phyloP scores from a whole-genome alignment of 2,329 filamentous ascomycete genomes.

The Septoria petroselini region DNA sequence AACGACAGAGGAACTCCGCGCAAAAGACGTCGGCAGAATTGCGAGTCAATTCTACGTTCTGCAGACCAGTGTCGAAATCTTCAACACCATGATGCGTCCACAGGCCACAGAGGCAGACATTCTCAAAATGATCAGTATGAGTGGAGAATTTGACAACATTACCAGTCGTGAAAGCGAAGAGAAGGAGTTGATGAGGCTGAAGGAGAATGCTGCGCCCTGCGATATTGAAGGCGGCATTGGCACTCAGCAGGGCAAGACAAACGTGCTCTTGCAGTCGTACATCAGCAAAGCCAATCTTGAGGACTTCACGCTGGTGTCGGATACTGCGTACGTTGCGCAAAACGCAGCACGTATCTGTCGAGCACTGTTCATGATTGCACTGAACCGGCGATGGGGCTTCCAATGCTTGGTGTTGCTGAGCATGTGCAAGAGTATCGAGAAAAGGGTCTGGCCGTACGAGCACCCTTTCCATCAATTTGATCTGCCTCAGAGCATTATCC shows the following conservation, averaged over 20 bases:
- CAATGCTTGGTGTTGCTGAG: conserved; percentile 89
- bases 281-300: conserved; percentile 85
- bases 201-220: conserved; percentile 68
- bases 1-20: conserved; percentile 82
- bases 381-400: conserved; percentile 93
- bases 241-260: conserved; percentile 83
- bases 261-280: conserved; percentile 89
- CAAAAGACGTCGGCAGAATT: conserved; percentile 93
- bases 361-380: conserved; percentile 92
- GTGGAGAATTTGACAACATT: conserved; percentile 95
- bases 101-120: conserved; percentile 86
- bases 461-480: conserved; percentile 96
- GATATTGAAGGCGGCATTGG: conserved; percentile 68
- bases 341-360: conserved; percentile 93
- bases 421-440: conserved; percentile 95
- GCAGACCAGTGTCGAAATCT: conserved; percentile 89
- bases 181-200: conserved; percentile 75
- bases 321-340: conserved; percentile 91
- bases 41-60: conserved; percentile 96
- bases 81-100: conserved; percentile 91
- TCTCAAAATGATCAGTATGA: conserved; percentile 94
- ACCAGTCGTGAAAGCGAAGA: conserved; percentile 87
- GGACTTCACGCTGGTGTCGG: conserved; percentile 89
- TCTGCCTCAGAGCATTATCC: conserved; percentile 75
- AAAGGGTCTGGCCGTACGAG: conserved; percentile 89